A percentile compares a stretch with the other conserved stretches of the same genome.
Conservation (phyloP, 805 yeast species). For the Candida awuae region DNA sequence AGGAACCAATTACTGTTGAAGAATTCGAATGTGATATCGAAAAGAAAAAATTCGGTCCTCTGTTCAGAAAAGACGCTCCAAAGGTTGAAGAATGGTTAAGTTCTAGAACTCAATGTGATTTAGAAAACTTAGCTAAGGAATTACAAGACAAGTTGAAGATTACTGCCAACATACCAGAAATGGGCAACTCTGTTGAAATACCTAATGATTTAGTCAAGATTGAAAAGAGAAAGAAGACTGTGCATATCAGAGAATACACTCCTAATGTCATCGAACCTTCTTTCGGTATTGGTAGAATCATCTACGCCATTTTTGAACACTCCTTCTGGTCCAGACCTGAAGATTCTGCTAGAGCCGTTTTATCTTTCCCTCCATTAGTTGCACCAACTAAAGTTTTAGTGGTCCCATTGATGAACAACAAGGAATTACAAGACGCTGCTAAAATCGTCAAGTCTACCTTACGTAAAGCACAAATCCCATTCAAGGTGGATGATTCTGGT, state of each 20-base stretch:
- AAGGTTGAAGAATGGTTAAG: constrained; percentile 74
- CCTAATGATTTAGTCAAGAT: constrained; percentile 67
- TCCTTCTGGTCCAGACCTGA: constrained; percentile 92
- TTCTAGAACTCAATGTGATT: constrained; percentile 74
- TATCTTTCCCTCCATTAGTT: constrained; percentile 88
- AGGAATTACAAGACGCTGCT: constrained; percentile 69
- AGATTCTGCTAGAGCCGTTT: constrained; percentile 70
- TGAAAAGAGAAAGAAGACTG: constrained; percentile 69
- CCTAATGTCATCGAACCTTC: constrained; percentile 99
- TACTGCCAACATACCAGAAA: constrained; percentile 56
- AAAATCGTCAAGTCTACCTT: constrained; percentile 60
- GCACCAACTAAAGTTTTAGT: constrained; percentile 97
- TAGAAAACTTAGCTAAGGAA: constrained; percentile 67
- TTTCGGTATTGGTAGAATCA: constrained; percentile 96
- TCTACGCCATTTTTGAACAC: constrained; percentile 90
- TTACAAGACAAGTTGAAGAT: constrained; percentile 57
- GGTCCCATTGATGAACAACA: constrained; percentile 86
- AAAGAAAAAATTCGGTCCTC: constrained; percentile 96
- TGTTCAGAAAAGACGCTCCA: constrained; percentile 95
- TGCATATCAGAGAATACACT: constrained; percentile 88
- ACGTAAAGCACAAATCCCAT: constrained; percentile 78
- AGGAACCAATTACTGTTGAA: constrained; percentile 77
- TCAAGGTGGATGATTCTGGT: constrained; percentile 94
- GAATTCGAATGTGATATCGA: constrained; percentile 77
- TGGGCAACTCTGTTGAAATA: constrained; percentile 51